Conservation (phyloP, 2,329 filamentous ascomycete genomes). For the Rutstroemia sydowiana region DNA sequence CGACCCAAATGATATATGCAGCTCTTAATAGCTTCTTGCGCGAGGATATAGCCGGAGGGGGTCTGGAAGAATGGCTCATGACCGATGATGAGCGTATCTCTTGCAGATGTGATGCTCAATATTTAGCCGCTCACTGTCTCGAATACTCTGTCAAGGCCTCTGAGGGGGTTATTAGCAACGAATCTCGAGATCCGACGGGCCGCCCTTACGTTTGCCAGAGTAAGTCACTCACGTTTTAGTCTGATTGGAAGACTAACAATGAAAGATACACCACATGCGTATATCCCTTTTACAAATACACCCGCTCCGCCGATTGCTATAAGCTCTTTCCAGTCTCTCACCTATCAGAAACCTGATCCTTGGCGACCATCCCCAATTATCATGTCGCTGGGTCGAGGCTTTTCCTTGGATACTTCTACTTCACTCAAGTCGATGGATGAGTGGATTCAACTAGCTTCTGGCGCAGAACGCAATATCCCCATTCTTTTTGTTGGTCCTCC, state of each 20-base stretch:
- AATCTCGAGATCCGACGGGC: conserved; percentile 9
- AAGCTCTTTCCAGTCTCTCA: conserved; percentile 29
- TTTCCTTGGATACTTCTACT: conserved; percentile 26
- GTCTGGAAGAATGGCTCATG: conserved; percentile 35
- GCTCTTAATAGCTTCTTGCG: conserved; percentile 38
- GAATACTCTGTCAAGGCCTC: conserved; percentile 23
- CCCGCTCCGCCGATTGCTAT: conserved; percentile 27
- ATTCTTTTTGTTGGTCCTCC: conserved; percentile 37
- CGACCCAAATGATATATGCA: conserved; percentile 35
- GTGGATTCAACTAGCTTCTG: conserved; percentile 32
- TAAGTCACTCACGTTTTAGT: neutral
- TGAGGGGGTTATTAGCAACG: conserved; percentile 17
- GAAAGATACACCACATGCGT: conserved; percentile 32
- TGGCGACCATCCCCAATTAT: conserved; percentile 36
- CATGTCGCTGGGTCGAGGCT: conserved; percentile 30
- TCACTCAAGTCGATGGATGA: conserved; percentile 33
- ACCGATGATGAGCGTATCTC: conserved; percentile 24
- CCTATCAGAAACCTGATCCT: conserved; percentile 24
- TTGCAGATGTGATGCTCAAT: conserved; percentile 37
- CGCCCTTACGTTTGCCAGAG: conserved; percentile 15
- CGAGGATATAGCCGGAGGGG: conserved; percentile 34
- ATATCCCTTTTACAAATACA: conserved; percentile 29
- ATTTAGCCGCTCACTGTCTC: conserved; percentile 30
- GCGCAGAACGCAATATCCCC: conserved; percentile 32
- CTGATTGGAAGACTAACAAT: neutral